phyloP scores from a whole-genome alignment of 116 monocot species.

The Papilionanthe hybrid region DNA sequence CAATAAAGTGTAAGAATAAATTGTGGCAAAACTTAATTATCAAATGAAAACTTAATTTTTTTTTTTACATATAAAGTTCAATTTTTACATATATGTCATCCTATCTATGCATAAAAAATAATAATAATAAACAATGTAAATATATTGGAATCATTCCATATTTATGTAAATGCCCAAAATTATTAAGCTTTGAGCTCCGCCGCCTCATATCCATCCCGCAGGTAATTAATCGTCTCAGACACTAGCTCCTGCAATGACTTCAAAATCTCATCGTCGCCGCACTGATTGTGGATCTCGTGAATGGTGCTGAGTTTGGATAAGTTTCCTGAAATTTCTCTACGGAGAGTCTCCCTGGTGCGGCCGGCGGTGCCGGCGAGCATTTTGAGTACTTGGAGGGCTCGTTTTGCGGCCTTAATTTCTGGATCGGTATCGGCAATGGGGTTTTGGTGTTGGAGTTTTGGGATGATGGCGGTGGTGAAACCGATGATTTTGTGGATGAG shows the following conservation, averaged over 20 bases:
- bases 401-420: slow-evolving; percentile 39
- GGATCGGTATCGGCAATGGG: slow-evolving; percentile 3
- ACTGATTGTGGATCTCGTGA: slow-evolving; percentile 41
- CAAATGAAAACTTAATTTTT: too few species aligned
- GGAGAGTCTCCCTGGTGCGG: slow-evolving; percentile 38
- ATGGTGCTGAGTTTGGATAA: slow-evolving; percentile 73
- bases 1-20: too few species aligned
- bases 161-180: too few species aligned
- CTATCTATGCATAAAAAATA: too few species aligned
- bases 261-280: slow-evolving; percentile 21
- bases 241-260: slow-evolving; percentile 43
- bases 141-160: too few species aligned
- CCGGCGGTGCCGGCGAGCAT: slow-evolving; percentile 63
- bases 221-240: slow-evolving; percentile 53
- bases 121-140: too few species aligned
- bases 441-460: neutral
- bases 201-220: slow-evolving; percentile 55
- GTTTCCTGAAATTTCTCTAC: slow-evolving; percentile 60
- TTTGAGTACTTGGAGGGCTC: slow-evolving; percentile 53
- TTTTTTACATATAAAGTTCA: too few species aligned
- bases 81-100: too few species aligned
- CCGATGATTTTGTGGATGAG: slow-evolving; percentile 41
- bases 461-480: slow-evolving; percentile 22
- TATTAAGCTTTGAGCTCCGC: neutral
- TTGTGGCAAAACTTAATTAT: too few species aligned